These are phyloP conservation scores for Trametes polyzona DNA, from an alignment of 1,284 basidiomycete genomes.

Conservation along the genomic window DNA sequence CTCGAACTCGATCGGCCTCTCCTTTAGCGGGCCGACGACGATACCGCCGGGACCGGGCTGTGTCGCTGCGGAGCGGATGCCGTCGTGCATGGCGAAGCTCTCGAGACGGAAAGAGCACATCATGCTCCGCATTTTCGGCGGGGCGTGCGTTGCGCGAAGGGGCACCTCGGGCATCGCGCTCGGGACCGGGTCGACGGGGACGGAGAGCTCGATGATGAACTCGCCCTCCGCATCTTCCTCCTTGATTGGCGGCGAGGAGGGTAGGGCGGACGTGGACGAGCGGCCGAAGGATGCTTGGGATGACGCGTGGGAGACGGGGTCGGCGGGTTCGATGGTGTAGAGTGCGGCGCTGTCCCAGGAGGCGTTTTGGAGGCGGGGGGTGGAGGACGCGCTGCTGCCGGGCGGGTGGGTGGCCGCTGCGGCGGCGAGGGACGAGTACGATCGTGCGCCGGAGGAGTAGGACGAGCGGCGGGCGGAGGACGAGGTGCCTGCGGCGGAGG, in stretches of 20 bases:
- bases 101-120: slow-evolving; percentile 79
- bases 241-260: slow-evolving; percentile 17
- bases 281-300: neutral
- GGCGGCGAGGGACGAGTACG: slow-evolving; percentile 22
- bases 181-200: slow-evolving; percentile 25
- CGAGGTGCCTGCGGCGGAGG: slow-evolving; percentile 1
- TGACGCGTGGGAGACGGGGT: slow-evolving; percentile 7
- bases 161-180: slow-evolving; percentile 61
- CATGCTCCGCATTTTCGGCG: slow-evolving; percentile 66
- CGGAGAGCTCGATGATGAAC: slow-evolving; percentile 38
- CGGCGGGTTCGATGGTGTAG: slow-evolving; percentile 23
- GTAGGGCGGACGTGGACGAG: slow-evolving; percentile 1
- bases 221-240: slow-evolving; percentile 27
- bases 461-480: slow-evolving; percentile 13
- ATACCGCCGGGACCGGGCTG: slow-evolving; percentile 30
- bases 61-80: slow-evolving; percentile 34
- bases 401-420: slow-evolving; percentile 6
- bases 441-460: slow-evolving; percentile 14
- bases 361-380: slow-evolving; percentile 20
- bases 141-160: slow-evolving; percentile 71
- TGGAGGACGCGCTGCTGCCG: slow-evolving; percentile 1
- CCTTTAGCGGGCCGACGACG: slow-evolving; percentile 33
- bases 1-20: slow-evolving; percentile 31
- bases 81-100: slow-evolving; percentile 71
- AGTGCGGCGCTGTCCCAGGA: slow-evolving; percentile 21